Base-by-base conservation (phyloP, 345 rosid genomes). In the Conringia planisiliqua region DNA sequence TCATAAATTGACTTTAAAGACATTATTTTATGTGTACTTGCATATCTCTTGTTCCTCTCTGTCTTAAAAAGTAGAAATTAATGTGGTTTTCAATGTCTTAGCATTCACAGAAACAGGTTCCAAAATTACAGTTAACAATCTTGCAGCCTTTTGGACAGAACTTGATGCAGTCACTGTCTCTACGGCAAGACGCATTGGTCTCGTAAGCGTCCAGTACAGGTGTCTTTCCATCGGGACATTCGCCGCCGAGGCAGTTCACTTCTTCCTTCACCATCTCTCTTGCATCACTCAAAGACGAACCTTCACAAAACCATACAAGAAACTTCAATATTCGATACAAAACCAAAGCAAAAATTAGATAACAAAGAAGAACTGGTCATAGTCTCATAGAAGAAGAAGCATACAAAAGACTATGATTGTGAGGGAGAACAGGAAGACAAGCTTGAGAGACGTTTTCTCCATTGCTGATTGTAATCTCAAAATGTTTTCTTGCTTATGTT, bases 21-120 rank as follows among this genome's bases (percentile, higher is more conserved):
- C 42, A 44, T 3, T 10, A 14, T n/a, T 16, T 11, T 22, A 48
- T 11, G 11, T 39, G 3, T 29, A 18, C 5, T 20, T 54, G 18
- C 55, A 71, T 38, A 10, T 26, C 14, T 52, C 6, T 54, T 63
- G 70, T 60, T 72, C 32, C 6, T 51, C 26, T 59, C 33, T 62
- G 8, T 51, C 44, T 27, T 26, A 40, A 30, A 30, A 63, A 18
- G 13, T 14, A 52, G 3, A 12, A 5, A 20, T 4, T 26, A 7
- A 16, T 65, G 58, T 56, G 29, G 20, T 47, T 27, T 38, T 18
- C 26, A 38, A 60, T 58, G 27, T 58, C 58, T 56, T 56, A 74
- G 61, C 74, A 38, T 48, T 42, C 74, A 69, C 74, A 75, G 63
- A 75, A 68, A 75, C 79, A 75, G 0, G 63, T 68, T 60, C 73